Evolutionary conservation across 148 eudicot genomes (phyloP).

Genomic region (Dianthus caryophyllus): DNA sequence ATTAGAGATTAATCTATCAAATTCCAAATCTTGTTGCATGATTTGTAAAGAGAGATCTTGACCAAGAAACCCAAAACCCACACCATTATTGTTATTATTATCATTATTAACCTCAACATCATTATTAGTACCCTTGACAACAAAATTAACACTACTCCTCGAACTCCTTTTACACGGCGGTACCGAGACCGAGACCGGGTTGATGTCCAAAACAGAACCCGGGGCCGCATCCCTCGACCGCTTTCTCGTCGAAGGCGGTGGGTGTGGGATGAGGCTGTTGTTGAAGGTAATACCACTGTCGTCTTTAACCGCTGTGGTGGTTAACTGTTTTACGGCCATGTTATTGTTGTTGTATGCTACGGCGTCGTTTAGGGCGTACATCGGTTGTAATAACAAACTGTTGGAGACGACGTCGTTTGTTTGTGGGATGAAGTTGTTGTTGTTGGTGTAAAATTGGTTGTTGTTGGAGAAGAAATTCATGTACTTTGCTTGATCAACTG

Average conservation of each 20-base stretch:
- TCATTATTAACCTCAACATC: too few species aligned
- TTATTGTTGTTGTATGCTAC: neutral
- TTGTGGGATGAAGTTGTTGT: neutral
- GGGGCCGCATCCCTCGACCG: constrained; percentile 35
- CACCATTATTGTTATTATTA: too few species aligned
- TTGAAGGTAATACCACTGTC: constrained; percentile 59
- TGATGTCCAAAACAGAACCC: neutral
- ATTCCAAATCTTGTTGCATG: constrained; percentile 58
- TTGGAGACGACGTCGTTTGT: neutral
- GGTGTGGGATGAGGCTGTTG: constrained; percentile 19
- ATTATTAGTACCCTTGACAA: neutral
- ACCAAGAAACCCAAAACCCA: constrained; percentile 43
- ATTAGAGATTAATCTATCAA: constrained; percentile 52
- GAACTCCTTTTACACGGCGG: neutral
- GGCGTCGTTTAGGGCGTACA: constrained; percentile 20
- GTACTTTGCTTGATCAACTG: constrained; percentile 9
- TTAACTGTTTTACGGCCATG: constrained; percentile 6
- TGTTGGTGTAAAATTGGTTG: constrained; percentile 12
- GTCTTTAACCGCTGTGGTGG: constrained; percentile 33
- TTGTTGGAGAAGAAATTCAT: constrained; percentile 13
- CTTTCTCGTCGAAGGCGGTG: constrained; percentile 40
- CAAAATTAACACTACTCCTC: neutral
- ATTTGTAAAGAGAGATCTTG: constrained; percentile 61
- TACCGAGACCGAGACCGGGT: neutral
- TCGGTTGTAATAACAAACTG: too few species aligned